Evolutionary conservation across 352 stramenopile species (phyloP).

Genomic region (Phytophthora syringae): DNA sequence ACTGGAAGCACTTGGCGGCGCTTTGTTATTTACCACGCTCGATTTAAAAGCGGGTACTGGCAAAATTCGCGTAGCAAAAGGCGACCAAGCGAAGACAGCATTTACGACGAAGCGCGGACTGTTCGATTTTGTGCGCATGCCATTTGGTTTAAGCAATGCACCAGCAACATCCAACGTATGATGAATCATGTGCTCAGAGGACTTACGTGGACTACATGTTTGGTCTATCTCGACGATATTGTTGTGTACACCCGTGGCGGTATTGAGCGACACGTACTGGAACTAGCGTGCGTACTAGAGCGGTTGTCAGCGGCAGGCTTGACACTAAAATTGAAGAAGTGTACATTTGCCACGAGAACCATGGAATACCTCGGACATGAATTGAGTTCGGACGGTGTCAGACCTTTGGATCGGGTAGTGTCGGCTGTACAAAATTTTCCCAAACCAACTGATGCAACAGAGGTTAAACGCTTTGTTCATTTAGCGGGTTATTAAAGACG

Average conservation of each 20-base stretch:
- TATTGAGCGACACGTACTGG: slow-evolving; percentile 18
- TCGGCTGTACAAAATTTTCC: too few relatives aligned
- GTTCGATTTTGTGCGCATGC: slow-evolving; percentile 20
- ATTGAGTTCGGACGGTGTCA: too few relatives aligned
- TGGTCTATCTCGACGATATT: slow-evolving; percentile 39
- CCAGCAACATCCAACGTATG: slow-evolving; percentile 26
- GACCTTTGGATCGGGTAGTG: too few relatives aligned
- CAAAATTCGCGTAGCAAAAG: slow-evolving; percentile 10
- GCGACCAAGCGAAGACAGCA: slow-evolving; percentile 14
- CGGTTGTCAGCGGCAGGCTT: slow-evolving; percentile 18
- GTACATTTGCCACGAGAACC: slow-evolving; percentile 10
- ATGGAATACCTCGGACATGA: slow-evolving; percentile 37
- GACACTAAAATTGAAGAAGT: slow-evolving; percentile 29
- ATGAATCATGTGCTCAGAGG: slow-evolving; percentile 34
- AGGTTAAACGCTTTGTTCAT: too few relatives aligned
- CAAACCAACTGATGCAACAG: too few relatives aligned
- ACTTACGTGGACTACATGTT: slow-evolving; percentile 22
- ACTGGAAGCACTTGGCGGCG: neutral
- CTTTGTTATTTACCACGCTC: neutral
- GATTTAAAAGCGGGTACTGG: neutral
- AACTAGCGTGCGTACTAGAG: slow-evolving; percentile 27
- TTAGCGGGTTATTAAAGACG: too few relatives aligned
- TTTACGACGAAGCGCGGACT: slow-evolving; percentile 22
- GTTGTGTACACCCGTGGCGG: slow-evolving; percentile 18
- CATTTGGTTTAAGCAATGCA: slow-evolving; percentile 27